Evolutionary conservation across 768 basidiomycete species (phyloP).

Genomic region (Boletus rubropictus): DNA sequence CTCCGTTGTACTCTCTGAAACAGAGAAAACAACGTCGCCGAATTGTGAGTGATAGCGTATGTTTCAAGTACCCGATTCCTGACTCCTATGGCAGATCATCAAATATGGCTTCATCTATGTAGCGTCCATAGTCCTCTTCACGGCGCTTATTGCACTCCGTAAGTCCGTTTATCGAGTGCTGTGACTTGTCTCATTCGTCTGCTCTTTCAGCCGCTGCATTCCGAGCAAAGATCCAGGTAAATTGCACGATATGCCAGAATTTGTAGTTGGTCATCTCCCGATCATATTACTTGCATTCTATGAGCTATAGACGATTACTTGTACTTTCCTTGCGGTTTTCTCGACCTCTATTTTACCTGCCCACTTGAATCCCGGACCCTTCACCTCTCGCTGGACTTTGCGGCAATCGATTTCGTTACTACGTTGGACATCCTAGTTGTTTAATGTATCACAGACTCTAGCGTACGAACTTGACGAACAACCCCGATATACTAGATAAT

Average conservation of each 20-base stretch:
- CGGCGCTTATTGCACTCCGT: slow-evolving; percentile 75
- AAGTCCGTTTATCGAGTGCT: slow-evolving; percentile 32
- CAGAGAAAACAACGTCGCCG: slow-evolving; percentile 85
- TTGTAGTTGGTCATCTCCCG: slow-evolving; percentile 43
- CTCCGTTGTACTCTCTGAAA: slow-evolving; percentile 85
- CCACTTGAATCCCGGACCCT: slow-evolving; percentile 10
- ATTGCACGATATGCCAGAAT: slow-evolving; percentile 64
- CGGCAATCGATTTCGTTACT: slow-evolving; percentile 6
- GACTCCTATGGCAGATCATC: slow-evolving; percentile 48
- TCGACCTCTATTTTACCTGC: neutral
- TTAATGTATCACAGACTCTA: slow-evolving; percentile 22
- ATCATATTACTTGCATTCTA: slow-evolving; percentile 24
- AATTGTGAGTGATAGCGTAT: slow-evolving; percentile 54
- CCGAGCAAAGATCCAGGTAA: slow-evolving; percentile 51
- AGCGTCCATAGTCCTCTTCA: slow-evolving; percentile 60
- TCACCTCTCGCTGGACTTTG: slow-evolving; percentile 13
- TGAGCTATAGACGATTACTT: slow-evolving; percentile 28
- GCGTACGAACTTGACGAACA: slow-evolving; percentile 18
- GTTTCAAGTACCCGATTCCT: slow-evolving; percentile 4
- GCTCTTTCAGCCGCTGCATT: slow-evolving; percentile 49
- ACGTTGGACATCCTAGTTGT: slow-evolving; percentile 14
- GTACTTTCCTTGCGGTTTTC: slow-evolving; percentile 18
- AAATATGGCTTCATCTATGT: slow-evolving; percentile 81
- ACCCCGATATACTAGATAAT: slow-evolving; percentile 2
- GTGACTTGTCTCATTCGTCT: slow-evolving; percentile 4